Evolutionary conservation across 306 rosid species (phyloP).

Genomic region (Macrotyloma uniflorum): DNA sequence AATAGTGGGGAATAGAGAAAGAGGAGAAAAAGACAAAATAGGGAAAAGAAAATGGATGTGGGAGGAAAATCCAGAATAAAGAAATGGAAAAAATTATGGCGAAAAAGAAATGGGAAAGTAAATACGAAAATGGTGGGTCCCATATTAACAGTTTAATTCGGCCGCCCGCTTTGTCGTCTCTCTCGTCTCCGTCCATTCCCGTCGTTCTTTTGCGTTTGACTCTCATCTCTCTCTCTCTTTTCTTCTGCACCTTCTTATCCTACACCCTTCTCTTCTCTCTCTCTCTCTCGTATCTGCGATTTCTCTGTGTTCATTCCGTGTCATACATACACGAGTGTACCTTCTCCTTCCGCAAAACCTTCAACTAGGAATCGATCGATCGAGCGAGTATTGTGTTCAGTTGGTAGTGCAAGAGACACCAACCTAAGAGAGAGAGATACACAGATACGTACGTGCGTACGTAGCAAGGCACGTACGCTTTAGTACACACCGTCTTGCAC

Average conservation of each 20-base stretch:
- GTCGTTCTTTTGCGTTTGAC: slow-evolving; percentile 62
- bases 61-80: background rate
- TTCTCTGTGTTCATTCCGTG: slow-evolving; percentile 26
- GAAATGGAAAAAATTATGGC: background rate
- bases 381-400: background rate
- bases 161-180: slow-evolving; percentile 95
- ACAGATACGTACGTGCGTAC: background rate
- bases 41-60: background rate
- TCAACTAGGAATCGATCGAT: background rate
- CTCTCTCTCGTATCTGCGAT: slow-evolving; percentile 42
- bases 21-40: slow-evolving; percentile 1
- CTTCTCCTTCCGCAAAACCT: slow-evolving; percentile 19
- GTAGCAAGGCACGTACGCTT: background rate
- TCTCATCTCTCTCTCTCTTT: slow-evolving; percentile 7
- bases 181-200: slow-evolving; percentile 76
- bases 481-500: background rate
- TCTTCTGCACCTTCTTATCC: slow-evolving; percentile 31
- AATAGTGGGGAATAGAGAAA: background rate
- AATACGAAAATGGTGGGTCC: slow-evolving; percentile 47
- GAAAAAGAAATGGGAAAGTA: background rate
- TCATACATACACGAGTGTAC: background rate
- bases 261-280: slow-evolving; percentile 2
- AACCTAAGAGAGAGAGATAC: background rate
- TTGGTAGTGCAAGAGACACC: background rate
- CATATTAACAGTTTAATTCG: slow-evolving; percentile 58